Evolutionary conservation across 805 yeast genomes (phyloP).

Genomic region (Diddensiella santjacobensis): DNA sequence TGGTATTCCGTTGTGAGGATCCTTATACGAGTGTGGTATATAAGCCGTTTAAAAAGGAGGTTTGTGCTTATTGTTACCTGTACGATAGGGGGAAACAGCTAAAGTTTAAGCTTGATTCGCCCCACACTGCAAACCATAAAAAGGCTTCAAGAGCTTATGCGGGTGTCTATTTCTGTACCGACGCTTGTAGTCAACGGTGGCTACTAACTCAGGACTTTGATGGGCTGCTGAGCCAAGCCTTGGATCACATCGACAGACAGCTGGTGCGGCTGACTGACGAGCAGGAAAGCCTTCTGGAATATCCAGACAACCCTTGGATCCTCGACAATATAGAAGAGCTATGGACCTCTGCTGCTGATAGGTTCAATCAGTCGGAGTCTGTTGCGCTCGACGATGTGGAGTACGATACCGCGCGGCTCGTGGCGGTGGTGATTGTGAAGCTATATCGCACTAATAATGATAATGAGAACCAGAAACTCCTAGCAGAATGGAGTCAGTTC

Average conservation of each 20-base stretch:
- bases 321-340: conserved; percentile 25
- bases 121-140: conserved; percentile 6
- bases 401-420: conserved; percentile 49
- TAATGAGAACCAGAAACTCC: background rate
- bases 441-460: conserved; percentile 9
- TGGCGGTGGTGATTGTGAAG: conserved; percentile 33
- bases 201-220: conserved; percentile 33
- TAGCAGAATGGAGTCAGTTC: conserved; percentile 34
- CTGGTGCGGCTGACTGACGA: conserved; percentile 19
- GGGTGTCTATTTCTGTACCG: conserved; percentile 54
- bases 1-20: conserved; percentile 37
- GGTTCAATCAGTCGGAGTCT: conserved; percentile 30
- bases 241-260: conserved; percentile 40
- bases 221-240: conserved; percentile 34
- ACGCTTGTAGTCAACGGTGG: conserved; percentile 42
- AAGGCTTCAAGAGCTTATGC: conserved; percentile 31
- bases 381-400: conserved; percentile 52
- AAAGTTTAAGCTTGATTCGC: conserved; percentile 37
- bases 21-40: conserved; percentile 49
- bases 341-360: conserved; percentile 38
- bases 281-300: background rate
- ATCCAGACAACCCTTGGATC: conserved; percentile 6
- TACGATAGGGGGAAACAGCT: conserved; percentile 47
- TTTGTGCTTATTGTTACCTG: conserved; percentile 51
- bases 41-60: conserved; percentile 58